These are phyloP conservation scores for Phaeotremella fagi DNA, from an alignment of 768 basidiomycete genomes.

Conservation along the genomic window DNA sequence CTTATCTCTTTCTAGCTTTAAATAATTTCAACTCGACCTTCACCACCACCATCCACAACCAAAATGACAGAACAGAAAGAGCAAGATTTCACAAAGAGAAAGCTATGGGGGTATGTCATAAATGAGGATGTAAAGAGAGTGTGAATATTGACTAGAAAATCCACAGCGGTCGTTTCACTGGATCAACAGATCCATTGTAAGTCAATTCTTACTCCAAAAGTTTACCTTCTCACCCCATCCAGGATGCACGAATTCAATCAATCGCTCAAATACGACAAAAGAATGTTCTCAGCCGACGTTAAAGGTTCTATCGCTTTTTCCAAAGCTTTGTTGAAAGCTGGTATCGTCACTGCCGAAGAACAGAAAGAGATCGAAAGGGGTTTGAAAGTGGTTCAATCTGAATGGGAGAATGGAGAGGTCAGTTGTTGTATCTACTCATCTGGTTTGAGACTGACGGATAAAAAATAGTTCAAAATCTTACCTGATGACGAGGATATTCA, in stretches of 20 bases:
- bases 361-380: conserved; percentile 63
- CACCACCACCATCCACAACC: neutral
- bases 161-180: conserved; percentile 72
- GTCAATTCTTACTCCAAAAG: conserved; percentile 33
- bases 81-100: conserved; percentile 36
- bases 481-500: conserved; percentile 98
- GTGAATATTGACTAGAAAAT: neutral
- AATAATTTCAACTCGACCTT: neutral
- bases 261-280: conserved; percentile 86
- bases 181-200: conserved; percentile 80
- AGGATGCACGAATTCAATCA: conserved; percentile 99
- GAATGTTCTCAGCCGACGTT: conserved; percentile 90
- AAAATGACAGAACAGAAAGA: neutral
- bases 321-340: conserved; percentile 70
- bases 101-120: conserved; percentile 36
- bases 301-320: conserved; percentile 93
- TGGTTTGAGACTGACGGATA: neutral
- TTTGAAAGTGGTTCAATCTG: conserved; percentile 65
- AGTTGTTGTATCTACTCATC: conserved; percentile 22
- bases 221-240: neutral
- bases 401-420: conserved; percentile 78
- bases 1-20: neutral
- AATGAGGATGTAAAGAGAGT: too few relatives aligned
- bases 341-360: conserved; percentile 76
- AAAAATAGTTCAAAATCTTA: conserved; percentile 63